Evolutionary conservation across 768 basidiomycete genomes (phyloP).

Genomic region (Coprinopsis sp.): DNA sequence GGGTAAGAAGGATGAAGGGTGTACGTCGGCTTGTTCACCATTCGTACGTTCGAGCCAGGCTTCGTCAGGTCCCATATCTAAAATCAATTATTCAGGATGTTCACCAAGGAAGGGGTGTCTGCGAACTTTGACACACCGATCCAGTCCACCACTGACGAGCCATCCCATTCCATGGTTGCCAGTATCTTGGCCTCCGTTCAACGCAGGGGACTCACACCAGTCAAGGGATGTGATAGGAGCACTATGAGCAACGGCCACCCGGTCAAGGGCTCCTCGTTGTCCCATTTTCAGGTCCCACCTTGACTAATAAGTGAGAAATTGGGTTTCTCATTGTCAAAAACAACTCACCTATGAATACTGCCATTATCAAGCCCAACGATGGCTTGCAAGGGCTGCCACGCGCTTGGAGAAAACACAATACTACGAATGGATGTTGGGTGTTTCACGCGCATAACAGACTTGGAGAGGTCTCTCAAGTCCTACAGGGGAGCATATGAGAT

Average conservation of each 20-base stretch:
- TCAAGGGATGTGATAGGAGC: constrained; percentile 70
- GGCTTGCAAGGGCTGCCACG: constrained; percentile 63
- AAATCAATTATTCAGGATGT: background rate
- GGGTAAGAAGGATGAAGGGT: constrained; percentile 72
- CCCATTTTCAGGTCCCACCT: constrained; percentile 83
- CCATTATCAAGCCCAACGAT: constrained; percentile 68
- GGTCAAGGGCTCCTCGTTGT: constrained; percentile 67
- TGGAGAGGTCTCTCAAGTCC: constrained; percentile 72
- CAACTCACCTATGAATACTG: constrained; percentile 54
- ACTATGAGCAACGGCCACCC: constrained; percentile 68
- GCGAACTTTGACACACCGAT: constrained; percentile 69
- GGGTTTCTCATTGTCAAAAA: background rate
- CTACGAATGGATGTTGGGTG: constrained; percentile 67
- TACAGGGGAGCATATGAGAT: constrained; percentile 19
- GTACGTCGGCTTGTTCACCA: constrained; percentile 62
- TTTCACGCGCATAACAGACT: constrained; percentile 65
- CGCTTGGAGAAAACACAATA: constrained; percentile 64
- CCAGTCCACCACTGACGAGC: constrained; percentile 77
- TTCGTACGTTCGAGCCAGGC: constrained; percentile 39
- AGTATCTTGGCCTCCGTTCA: constrained; percentile 18
- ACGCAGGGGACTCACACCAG: constrained; percentile 42
- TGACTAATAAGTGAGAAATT: background rate
- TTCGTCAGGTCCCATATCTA: constrained; percentile 71
- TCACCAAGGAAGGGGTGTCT: background rate
- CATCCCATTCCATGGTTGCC: constrained; percentile 50